Base-by-base conservation (phyloP, 768 basidiomycete species). In the Rhizopogon rudus region DNA sequence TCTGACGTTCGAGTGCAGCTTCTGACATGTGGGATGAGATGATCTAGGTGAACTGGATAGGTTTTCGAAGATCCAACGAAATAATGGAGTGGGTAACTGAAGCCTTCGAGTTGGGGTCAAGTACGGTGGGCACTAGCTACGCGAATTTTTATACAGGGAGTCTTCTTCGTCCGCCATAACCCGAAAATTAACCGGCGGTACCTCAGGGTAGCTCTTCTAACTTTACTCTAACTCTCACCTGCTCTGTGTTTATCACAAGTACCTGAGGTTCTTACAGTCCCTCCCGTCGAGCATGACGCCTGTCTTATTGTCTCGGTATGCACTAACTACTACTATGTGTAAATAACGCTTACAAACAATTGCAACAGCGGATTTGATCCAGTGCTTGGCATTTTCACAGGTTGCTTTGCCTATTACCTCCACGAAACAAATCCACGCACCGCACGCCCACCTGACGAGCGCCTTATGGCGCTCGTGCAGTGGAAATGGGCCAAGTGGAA, bases 341-440 rank as follows among this genome's bases (percentile, higher is more conserved):
- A 42, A 14, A 48, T 13, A 29, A 25, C 5, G 25, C 53, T 51
- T 37, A 52, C n/a, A 10, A 16, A 13, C 25, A 40, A 25, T 25
- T 25, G 25, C 25, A 40, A 40, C 57, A 93, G 90, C 28, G 66
- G 78, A 1, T 61, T 91, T 5, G 91, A 93, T 68, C 83, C 87
- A 5, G 54, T 89, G 14, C 70, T 93, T 40, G 91, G 90, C 6
- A 70, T 91, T 51, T 85, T 91, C 64, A 91, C 90, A 1, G 91
- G 91, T 12, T 67, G 81, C 40, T 69, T 91, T 42, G 91, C 91
- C 5, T 93, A 84, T 67, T 84, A 89, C 66, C 80, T 93, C 39
- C 81, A 88, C 67, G 91, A 93, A 66, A 86, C 76, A 29, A 82
- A 93, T 68, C 91, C 91, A 5, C 82, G 91, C 40, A 88, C 84